phyloP scores from a whole-genome alignment of 768 basidiomycete species.

The Leccinum subgranulosum region DNA sequence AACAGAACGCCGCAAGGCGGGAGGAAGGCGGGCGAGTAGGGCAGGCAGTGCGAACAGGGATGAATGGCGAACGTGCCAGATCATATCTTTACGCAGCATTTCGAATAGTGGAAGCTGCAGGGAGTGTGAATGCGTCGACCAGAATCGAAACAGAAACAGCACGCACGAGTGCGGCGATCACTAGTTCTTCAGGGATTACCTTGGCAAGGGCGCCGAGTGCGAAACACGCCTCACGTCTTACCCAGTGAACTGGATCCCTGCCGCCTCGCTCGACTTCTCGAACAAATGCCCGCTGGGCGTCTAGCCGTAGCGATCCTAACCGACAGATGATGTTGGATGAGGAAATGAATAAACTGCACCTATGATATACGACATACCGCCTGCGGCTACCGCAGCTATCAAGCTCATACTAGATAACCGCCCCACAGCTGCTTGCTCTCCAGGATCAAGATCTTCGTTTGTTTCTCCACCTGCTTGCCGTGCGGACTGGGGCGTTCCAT shows the following conservation, averaged over 20 bases:
- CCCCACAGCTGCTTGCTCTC: constrained; percentile 79
- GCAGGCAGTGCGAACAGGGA: constrained; percentile 83
- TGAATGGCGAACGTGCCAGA: constrained; percentile 85
- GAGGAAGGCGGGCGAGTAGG: constrained; percentile 63
- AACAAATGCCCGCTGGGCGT: constrained; percentile 62
- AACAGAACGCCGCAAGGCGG: constrained; percentile 53
- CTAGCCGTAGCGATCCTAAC: constrained; percentile 52
- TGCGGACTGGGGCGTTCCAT: constrained; percentile 11
- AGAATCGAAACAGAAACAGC: constrained; percentile 5
- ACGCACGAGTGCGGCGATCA: constrained; percentile 60
- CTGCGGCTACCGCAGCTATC: constrained; percentile 83
- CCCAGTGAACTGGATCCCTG: constrained; percentile 68
- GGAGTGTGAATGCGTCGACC: constrained; percentile 5
- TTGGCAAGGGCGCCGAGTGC: constrained; percentile 88
- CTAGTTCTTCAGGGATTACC: constrained; percentile 73
- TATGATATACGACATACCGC: constrained; percentile 45
- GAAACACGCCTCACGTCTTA: constrained; percentile 81
- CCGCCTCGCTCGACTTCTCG: constrained; percentile 70
- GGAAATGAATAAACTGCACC: constrained; percentile 3
- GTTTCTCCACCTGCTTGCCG: constrained; percentile 22
- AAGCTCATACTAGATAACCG: constrained; percentile 90
- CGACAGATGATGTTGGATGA: constrained; percentile 5
- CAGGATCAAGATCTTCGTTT: constrained; percentile 41
- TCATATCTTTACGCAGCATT: constrained; percentile 58
- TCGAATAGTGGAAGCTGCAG: constrained; percentile 79